These are phyloP conservation scores for Penicillium soppii DNA, from an alignment of 495 filamentous ascomycete species.

Conservation along the genomic window DNA sequence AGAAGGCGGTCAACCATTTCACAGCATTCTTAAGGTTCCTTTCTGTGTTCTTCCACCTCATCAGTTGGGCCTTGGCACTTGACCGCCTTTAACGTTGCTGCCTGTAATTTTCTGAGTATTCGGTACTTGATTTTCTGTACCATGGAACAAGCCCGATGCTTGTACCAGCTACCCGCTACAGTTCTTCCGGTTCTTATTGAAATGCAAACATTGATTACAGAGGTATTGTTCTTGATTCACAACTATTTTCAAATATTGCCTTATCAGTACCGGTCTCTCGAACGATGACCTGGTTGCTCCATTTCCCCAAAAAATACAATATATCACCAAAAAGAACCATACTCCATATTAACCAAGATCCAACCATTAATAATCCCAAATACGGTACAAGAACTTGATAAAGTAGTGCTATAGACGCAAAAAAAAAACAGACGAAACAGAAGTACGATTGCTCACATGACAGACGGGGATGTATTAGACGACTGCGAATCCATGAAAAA, in stretches of 20 bases:
- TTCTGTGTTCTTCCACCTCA: not conserved
- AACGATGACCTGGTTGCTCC: too few species aligned
- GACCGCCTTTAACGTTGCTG: conserved; percentile 25
- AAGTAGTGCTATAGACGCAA: conserved; percentile 3
- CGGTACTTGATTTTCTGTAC: not conserved
- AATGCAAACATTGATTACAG: too few species aligned
- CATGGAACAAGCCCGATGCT: not conserved
- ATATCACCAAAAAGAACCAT: not conserved
- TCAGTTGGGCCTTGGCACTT: conserved; percentile 9
- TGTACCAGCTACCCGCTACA: not conserved
- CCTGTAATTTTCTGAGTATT: conserved; percentile 16
- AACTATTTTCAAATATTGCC: too few species aligned
- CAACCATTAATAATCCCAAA: not conserved
- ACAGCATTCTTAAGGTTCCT: too few species aligned
- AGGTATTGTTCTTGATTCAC: too few species aligned
- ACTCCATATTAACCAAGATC: not conserved
- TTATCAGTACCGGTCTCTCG: not conserved
- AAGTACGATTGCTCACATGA: conserved; percentile 28
- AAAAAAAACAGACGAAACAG: conserved; percentile 1
- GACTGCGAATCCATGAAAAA: conserved; percentile 35
- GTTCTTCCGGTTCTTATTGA: too few species aligned
- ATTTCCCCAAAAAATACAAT: not conserved
- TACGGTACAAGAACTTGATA: conserved; percentile 11
- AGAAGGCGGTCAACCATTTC: conserved; percentile 7
- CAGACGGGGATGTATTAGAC: conserved; percentile 38